Evolutionary conservation across 768 basidiomycete species (phyloP), one percentile per base, ranked within the genome.

Genomic region (Tephrocybe sp.): DNA sequence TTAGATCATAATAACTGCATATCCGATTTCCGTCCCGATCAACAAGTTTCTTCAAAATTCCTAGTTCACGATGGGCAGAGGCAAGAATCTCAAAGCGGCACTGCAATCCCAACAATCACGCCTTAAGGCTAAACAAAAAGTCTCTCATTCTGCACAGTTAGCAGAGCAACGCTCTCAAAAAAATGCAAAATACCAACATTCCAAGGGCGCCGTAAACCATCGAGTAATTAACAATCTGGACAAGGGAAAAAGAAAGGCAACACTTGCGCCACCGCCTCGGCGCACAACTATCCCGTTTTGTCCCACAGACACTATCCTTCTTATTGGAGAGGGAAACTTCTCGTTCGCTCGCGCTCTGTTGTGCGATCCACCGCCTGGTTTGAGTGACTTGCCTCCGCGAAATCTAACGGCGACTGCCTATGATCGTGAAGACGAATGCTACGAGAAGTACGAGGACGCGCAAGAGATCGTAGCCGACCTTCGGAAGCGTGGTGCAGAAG

Each of bases 311-410:
- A 79, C 64, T 40, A 86, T 92, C 27, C 73, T 91, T 18, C 76
- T 96, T 25, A 71, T 98, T 44, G 96, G 95, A 8, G 96, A 98
- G 73, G 96, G 92, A 9, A 92, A 98, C 65, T 98, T 98, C 61
- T 96, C 95, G 1, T 98, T 91, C 59, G 78, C 93, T 2, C 82
- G 80, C 22, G 84, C 93, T 13, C 75, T 98, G 13, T 67, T 90
- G 22, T 57, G 72, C 11, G 65, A 72, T 51, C 65, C 74, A 12
- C 75, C 82, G 0, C 73, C 76, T 2, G 63, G 68, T 6, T 61
- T 89, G 36, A 72, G 71, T 25, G 68, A 74, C 53, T 69, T 92
- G 2, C 80, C 83, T 0, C 72, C 84, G 0, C 64, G 60, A n/a
- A 89, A 89, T 56, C 64, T 98, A 40, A 81, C 86, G 1, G 90